Conservation (phyloP, 352 stramenopile species). For the Poterioochromonas sp. region DNA sequence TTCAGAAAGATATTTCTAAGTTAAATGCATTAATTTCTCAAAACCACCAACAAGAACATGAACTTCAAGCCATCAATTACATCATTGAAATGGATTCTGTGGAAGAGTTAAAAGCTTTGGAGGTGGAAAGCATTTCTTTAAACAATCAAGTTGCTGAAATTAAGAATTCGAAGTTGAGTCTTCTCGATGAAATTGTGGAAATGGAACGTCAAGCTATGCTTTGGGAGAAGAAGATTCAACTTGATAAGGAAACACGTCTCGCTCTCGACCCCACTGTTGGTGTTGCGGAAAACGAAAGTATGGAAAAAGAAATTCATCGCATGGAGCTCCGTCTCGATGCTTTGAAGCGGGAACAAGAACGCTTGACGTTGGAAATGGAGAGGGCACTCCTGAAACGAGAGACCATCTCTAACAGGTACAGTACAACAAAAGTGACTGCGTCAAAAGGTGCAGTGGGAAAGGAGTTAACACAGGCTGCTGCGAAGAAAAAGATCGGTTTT, state of each 20-base stretch:
- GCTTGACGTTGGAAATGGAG: constrained; percentile 86
- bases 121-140: constrained; percentile 55
- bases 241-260: constrained; percentile 87
- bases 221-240: constrained; percentile 91
- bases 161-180: constrained; percentile 53
- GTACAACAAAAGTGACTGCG: constrained; percentile 43
- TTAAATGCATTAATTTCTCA: constrained; percentile 83
- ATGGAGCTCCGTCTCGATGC: constrained; percentile 82
- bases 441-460: constrained; percentile 32
- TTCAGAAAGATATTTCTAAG: constrained; percentile 79
- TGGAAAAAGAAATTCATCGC: constrained; percentile 90
- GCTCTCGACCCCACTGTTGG: constrained; percentile 80
- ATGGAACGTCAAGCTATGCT: constrained; percentile 80
- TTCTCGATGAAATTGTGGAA: constrained; percentile 77
- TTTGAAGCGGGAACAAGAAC: constrained; percentile 76
- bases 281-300: constrained; percentile 71
- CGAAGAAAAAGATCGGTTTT: constrained; percentile 69
- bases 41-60: constrained; percentile 62
- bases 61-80: constrained; percentile 71
- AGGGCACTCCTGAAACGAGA: constrained; percentile 81
- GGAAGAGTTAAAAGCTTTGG: constrained; percentile 73
- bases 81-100: constrained; percentile 77
- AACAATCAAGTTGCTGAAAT: constrained; percentile 55
- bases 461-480: constrained; percentile 64
- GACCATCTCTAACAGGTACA: constrained; percentile 73